Conservation (phyloP, 176 grass and related monocot species). For the Coix lacrymajobi region DNA sequence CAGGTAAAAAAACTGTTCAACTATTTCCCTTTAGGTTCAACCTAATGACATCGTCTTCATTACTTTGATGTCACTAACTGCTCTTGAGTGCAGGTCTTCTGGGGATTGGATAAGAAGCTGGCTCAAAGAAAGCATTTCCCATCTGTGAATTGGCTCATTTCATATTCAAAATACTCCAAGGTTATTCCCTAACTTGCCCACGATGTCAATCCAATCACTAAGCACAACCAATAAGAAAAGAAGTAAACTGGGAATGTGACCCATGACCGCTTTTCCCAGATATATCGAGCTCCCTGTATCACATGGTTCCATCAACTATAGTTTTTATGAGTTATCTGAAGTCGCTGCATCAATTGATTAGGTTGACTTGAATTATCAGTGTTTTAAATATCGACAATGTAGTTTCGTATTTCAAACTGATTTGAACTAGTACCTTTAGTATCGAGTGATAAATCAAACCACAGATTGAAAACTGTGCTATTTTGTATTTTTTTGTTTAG, state of each 20-base stretch:
- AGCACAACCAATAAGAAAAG: neutral
- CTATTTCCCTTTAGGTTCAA: neutral
- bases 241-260: neutral
- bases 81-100: slow-evolving; percentile 74
- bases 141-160: slow-evolving; percentile 99
- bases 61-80: neutral
- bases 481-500: neutral
- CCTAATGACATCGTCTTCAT: neutral
- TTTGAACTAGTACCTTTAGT: neutral
- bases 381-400: neutral
- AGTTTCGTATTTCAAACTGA: neutral
- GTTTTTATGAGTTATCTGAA: neutral
- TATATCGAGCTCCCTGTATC: neutral
- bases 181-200: slow-evolving; percentile 36
- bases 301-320: neutral
- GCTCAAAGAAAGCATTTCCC: slow-evolving; percentile 99
- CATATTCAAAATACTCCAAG: slow-evolving; percentile 95
- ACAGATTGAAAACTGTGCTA: neutral
- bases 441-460: neutral
- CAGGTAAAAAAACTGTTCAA: slow-evolving; percentile 49
- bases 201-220: slow-evolving; percentile 14
- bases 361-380: slow-evolving; percentile 1
- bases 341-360: neutral
- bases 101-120: slow-evolving; percentile 97
- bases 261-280: neutral